Base-by-base conservation (phyloP, 495 filamentous ascomycete species). In the Penicillium pancosmium region DNA sequence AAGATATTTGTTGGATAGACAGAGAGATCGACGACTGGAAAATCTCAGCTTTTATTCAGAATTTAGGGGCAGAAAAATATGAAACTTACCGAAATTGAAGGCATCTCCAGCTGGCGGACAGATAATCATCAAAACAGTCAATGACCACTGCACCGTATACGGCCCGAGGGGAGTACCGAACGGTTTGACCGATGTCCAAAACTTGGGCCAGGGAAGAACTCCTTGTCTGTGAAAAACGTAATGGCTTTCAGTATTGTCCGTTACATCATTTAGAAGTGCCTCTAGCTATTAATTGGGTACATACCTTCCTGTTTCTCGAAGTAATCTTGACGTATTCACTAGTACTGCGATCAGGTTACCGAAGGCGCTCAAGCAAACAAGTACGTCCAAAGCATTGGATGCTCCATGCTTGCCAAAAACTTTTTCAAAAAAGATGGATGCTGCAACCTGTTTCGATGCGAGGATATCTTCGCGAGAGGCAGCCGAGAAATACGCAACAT, bases 41-140 rank as follows among this genome's bases (percentile, higher is more conserved):
- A 13, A 21, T 4, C 47, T 67, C 41, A 54, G 51, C 6, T 38
- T 23, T 21, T 13, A 18, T 27, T 25, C 2, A 9, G 34, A 18
- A 47, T n/a, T 9, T 34, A 11, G 36, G 48, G 15, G 51, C 43
- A 35, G 12, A 5, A n/a, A 0, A 16, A 15, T 8, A 9, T 5
- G 4, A 4, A 11, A 54, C 68, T 5, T 52, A 75, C 67, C 67
- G 57, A 88, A 88, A 51, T 87, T 84, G 70, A 88, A 90, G 12
- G 85, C 86, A 69, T 89, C 86, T 6, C 87, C 87, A 3, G 85
- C 84, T 0, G 86, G 87, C 4, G 85, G 86, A 1, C 84, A 86
- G 0, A 88, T 61, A 21, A 88, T 88, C 83, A 88, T 86, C 40
- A 90, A 44, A 6, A 86, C 52, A 0, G 86, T 90, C 40, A 87